A percentile compares a stretch with the other conserved stretches of the same genome.
Evolutionary conservation across 805 yeast genomes (phyloP).

Genomic region (Starmera amethionina): DNA sequence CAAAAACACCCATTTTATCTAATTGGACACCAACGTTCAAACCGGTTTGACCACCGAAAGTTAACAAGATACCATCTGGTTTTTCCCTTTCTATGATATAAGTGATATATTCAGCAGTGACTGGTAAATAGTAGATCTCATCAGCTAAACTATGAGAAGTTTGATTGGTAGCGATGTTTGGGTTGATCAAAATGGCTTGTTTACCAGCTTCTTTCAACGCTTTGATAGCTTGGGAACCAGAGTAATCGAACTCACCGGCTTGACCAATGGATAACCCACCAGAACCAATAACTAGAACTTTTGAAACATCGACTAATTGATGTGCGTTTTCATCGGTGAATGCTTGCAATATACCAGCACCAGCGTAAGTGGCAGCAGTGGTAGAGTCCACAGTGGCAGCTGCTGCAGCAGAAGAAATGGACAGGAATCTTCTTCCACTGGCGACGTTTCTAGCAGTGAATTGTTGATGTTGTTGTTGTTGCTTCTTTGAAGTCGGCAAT

Average conservation of each 20-base stretch:
- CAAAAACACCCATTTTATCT: constrained; percentile 90
- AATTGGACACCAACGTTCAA: constrained; percentile 92
- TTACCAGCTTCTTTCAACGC: constrained; percentile 89
- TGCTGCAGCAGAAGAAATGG: constrained; percentile 9
- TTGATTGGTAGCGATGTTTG: constrained; percentile 95
- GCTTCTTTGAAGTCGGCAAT: background rate
- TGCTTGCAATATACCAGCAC: constrained; percentile 48
- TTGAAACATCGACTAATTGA: constrained; percentile 69
- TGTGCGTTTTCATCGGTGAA: constrained; percentile 53
- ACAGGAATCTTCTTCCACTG: background rate
- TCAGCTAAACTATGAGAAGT: constrained; percentile 93
- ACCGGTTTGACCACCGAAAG: constrained; percentile 99
- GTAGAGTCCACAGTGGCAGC: constrained; percentile 5
- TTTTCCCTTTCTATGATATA: constrained; percentile 92
- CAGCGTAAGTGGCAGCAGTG: constrained; percentile 37
- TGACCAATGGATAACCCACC: constrained; percentile 97
- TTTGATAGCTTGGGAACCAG: constrained; percentile 96
- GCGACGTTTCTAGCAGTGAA: background rate
- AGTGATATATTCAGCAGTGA: constrained; percentile 91
- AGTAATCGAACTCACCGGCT: constrained; percentile 97
- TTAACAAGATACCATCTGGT: constrained; percentile 92
- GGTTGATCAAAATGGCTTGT: constrained; percentile 79
- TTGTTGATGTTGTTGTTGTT: no score
- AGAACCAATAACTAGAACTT: constrained; percentile 89
- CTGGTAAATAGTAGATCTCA: constrained; percentile 91